Evolutionary conservation across 345 rosid species (phyloP).

Genomic region (Gynandropsis gynandra): DNA sequence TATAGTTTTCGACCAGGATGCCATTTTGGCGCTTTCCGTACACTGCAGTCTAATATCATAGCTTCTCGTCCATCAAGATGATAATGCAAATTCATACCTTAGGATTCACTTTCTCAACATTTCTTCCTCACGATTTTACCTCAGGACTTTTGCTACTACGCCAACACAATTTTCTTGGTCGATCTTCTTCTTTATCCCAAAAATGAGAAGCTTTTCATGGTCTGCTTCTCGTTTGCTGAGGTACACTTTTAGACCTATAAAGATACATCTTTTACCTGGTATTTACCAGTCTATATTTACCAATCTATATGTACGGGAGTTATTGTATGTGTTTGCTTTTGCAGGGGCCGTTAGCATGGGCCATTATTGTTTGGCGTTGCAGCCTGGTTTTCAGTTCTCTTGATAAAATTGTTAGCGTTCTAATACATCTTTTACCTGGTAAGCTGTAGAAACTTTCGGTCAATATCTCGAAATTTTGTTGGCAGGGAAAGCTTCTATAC

Average conservation of each 20-base stretch:
- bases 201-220: constrained; percentile 90
- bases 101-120: too few relatives aligned
- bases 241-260: constrained; percentile 28
- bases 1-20: too few relatives aligned
- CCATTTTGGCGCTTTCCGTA: too few relatives aligned
- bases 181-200: constrained; percentile 74
- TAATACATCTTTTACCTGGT: constrained; percentile 97
- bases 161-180: constrained; percentile 89
- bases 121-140: constrained; percentile 8
- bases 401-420: constrained; percentile 92
- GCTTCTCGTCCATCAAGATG: too few relatives aligned
- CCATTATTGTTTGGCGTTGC: constrained; percentile 91
- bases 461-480: not conserved
- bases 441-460: constrained; percentile 20
- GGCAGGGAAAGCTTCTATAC: too few relatives aligned
- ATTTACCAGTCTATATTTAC: too few relatives aligned
- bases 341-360: constrained; percentile 98
- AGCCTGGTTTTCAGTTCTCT: constrained; percentile 94
- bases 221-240: constrained; percentile 97
- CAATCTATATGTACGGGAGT: constrained; percentile 8
- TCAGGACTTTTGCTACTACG: constrained; percentile 96
- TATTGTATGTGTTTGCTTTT: constrained; percentile 10
- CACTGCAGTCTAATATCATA: too few relatives aligned
- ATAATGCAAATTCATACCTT: too few relatives aligned
- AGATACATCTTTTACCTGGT: constrained; percentile 9